Evolutionary conservation across 2,329 filamentous ascomycete species (phyloP).

Genomic region (Diaporthe longicolla): DNA sequence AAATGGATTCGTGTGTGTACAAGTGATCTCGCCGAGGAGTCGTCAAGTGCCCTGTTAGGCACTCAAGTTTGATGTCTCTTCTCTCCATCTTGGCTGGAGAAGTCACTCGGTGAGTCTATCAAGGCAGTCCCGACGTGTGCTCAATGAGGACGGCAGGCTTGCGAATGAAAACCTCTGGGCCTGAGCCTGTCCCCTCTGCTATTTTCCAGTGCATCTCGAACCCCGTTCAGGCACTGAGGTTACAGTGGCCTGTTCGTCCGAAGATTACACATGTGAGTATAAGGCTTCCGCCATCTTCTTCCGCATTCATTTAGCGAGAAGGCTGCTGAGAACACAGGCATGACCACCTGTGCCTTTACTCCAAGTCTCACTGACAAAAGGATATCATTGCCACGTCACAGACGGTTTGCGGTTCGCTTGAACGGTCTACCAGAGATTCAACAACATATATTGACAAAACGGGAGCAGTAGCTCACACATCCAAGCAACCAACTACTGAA

Average conservation of each 20-base stretch:
- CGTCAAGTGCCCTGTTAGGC: neutral
- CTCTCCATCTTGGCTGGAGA: neutral
- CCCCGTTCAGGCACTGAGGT: neutral
- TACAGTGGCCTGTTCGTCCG: neutral
- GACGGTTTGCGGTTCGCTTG: neutral
- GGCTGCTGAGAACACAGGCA: neutral
- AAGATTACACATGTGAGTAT: neutral
- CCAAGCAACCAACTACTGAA: neutral
- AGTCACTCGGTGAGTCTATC: too few species aligned
- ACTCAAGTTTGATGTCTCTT: neutral
- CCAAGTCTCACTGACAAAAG: neutral
- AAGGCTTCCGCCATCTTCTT: neutral
- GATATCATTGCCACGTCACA: too few species aligned
- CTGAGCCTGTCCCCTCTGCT: too few species aligned
- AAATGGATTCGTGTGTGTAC: neutral
- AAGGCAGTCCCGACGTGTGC: too few species aligned
- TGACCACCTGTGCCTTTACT: neutral
- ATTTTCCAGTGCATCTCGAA: too few species aligned
- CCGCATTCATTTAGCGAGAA: neutral
- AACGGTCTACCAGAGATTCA: neutral
- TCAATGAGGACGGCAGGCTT: neutral
- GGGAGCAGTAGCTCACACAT: too few species aligned
- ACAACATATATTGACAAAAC: neutral
- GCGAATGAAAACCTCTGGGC: neutral
- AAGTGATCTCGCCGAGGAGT: neutral